Base-by-base conservation (phyloP, 768 basidiomycete species). In the Suillus paluster region DNA sequence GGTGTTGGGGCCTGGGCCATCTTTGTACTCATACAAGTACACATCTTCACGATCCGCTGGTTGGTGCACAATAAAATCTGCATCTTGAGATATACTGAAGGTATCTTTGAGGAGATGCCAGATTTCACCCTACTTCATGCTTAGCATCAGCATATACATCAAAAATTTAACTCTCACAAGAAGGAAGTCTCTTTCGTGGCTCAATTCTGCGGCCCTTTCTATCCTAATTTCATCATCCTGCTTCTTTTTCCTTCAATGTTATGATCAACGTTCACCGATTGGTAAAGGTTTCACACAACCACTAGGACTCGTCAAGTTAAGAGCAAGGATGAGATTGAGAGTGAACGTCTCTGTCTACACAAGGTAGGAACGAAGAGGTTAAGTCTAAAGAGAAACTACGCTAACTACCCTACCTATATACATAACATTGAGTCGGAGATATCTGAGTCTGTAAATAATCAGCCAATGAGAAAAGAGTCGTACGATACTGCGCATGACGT, bases 51-150 rank as follows among this genome's bases (percentile, higher is more conserved):
- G 27, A 14, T 8, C 1, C 1, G 61, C 61, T 4, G 54, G 49
- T 1, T 57, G 3, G 19, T 65, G 58, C 1, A 33, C 45, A 4
- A 64, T 60, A 34, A 67, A 58, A 30, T 65, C 46, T 5, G 46
- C 19, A 19, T 67, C 61, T 15, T 66, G 62, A 11, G 48, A 21
- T 23, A 62, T 64, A 2, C 54, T 39, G 1, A 63, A 42, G 46
- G 0, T 59, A 17, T 64, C 66, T 38, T 64, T 62, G 48, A 66
- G 64, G 11, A 64, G 45, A 4, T 10, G 52, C 36, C 15, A 38
- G 27, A 66, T 59, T 53, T 66, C 57, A 3, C n/a, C 49, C 64
- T 66, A 23, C 44, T 11, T 14, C 33, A 45, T 27, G 46, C 39
- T 39, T 15, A 39, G 39, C 17, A 19, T 58, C 41, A 58, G 57